phyloP scores from a whole-genome alignment of 768 basidiomycete genomes.

The Amanita jacksonii region DNA sequence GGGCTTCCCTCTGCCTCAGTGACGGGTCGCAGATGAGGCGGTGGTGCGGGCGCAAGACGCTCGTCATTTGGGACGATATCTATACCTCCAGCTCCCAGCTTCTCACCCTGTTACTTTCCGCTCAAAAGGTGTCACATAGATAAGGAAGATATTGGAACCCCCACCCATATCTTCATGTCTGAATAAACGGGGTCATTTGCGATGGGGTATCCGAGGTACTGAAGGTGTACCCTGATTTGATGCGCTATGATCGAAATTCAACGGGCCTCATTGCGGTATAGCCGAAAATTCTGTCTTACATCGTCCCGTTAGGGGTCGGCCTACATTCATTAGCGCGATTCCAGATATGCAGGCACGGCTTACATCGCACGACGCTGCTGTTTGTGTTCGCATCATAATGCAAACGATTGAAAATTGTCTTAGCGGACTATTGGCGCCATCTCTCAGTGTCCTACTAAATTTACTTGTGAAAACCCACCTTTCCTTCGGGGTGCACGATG shows the following conservation, averaged over 20 bases:
- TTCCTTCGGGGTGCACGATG: conserved; percentile 91
- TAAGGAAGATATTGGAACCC: no score
- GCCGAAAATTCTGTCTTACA: conserved; percentile 43
- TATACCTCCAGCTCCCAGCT: conserved; percentile 71
- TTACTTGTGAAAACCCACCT: no score
- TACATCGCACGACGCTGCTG: conserved; percentile 84
- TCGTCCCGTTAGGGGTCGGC: conserved; percentile 83
- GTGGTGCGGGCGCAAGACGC: conserved; percentile 53
- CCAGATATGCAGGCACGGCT: conserved; percentile 13
- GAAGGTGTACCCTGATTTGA: conserved; percentile 94
- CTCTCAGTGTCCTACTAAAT: no score
- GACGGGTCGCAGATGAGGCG: conserved; percentile 33
- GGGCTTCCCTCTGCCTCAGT: conserved; percentile 34
- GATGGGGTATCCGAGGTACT: conserved; percentile 88
- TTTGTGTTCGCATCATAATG: conserved; percentile 73
- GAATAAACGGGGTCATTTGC: conserved; percentile 95
- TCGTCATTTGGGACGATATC: conserved; percentile 62
- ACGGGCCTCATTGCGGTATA: not conserved
- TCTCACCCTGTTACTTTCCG: conserved; percentile 43
- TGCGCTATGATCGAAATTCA: conserved; percentile 52
- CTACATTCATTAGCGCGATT: conserved; percentile 25
- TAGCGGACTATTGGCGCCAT: conserved; percentile 49
- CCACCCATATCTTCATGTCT: conserved; percentile 69
- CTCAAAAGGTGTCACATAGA: not conserved
- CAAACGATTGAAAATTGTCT: conserved; percentile 79